phyloP scores from a whole-genome alignment of 1,284 basidiomycete genomes.

The Irpex sp. region DNA sequence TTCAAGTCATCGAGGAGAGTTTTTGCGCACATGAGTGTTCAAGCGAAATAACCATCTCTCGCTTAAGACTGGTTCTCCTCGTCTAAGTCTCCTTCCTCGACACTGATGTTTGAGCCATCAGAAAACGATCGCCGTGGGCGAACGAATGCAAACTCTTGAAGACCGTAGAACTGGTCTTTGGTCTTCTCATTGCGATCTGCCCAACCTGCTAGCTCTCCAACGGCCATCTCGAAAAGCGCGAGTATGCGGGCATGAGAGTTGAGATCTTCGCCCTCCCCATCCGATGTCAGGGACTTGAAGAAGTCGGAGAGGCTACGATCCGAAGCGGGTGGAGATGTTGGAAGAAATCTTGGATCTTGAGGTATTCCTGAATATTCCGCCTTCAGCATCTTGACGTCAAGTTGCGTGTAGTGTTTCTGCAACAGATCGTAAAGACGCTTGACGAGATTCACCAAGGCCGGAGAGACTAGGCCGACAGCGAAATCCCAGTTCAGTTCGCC shows the following conservation, averaged over 20 bases:
- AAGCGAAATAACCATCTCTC: no score
- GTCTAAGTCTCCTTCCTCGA: neutral
- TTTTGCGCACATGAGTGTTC: no score
- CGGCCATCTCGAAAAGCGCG: neutral
- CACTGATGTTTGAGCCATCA: neutral
- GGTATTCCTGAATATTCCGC: slow-evolving; percentile 7
- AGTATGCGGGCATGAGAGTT: neutral
- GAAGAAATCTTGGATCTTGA: neutral
- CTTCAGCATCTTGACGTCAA: neutral
- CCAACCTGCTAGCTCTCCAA: neutral
- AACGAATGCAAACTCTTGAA: neutral
- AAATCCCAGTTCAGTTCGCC: neutral
- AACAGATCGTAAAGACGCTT: neutral
- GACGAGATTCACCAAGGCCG: neutral
- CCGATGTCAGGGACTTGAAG: neutral
- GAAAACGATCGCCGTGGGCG: neutral
- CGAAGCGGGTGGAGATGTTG: neutral
- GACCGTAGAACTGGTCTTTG: neutral
- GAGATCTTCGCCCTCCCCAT: neutral
- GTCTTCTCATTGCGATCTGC: neutral
- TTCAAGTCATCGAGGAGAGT: no score
- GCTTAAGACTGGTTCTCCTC: no score
- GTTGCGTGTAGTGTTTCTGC: neutral
- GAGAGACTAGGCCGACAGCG: neutral
- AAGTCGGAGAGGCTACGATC: neutral